Evolutionary conservation across 2,329 filamentous ascomycete genomes (phyloP).

Genomic region (Pezicula rhizophila): DNA sequence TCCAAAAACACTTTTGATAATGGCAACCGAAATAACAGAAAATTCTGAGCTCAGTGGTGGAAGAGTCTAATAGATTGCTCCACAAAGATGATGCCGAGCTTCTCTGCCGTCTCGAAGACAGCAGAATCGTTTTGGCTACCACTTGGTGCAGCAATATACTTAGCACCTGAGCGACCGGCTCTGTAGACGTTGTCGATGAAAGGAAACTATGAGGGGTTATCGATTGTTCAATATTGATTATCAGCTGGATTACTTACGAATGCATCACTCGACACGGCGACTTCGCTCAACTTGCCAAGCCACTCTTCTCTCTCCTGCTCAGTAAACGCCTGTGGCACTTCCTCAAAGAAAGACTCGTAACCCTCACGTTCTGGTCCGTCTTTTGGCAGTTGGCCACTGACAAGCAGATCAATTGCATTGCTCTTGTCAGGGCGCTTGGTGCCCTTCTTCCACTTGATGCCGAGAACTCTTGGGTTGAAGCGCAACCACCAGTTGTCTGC

Average conservation of each 20-base stretch:
- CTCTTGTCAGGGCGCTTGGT: constrained; percentile 96
- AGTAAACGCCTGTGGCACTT: constrained; percentile 78
- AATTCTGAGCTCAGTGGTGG: constrained; percentile 63
- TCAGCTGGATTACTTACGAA: constrained; percentile 61
- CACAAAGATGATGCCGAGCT: constrained; percentile 87
- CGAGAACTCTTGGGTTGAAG: constrained; percentile 84
- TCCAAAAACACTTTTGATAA: neutral
- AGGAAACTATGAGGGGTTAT: constrained; percentile 63
- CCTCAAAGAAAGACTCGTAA: constrained; percentile 86
- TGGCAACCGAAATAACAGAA: neutral
- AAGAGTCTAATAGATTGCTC: constrained; percentile 92
- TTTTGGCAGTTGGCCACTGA: constrained; percentile 82
- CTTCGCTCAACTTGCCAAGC: constrained; percentile 73
- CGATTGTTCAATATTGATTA: neutral
- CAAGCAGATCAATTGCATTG: constrained; percentile 94
- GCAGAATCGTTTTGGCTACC: constrained; percentile 81
- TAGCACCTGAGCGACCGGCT: constrained; percentile 78
- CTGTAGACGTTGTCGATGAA: constrained; percentile 98
- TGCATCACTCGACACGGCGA: constrained; percentile 87
- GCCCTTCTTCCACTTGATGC: constrained; percentile 94
- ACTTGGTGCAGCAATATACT: constrained; percentile 90
- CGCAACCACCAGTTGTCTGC: constrained; percentile 99
- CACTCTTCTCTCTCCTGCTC: constrained; percentile 79
- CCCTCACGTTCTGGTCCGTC: constrained; percentile 76
- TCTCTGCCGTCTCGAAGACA: constrained; percentile 85